Evolutionary conservation across 352 stramenopile genomes (phyloP), one percentile per base, ranked within the genome.

Genomic region (Pelagophyceae sp.): DNA sequence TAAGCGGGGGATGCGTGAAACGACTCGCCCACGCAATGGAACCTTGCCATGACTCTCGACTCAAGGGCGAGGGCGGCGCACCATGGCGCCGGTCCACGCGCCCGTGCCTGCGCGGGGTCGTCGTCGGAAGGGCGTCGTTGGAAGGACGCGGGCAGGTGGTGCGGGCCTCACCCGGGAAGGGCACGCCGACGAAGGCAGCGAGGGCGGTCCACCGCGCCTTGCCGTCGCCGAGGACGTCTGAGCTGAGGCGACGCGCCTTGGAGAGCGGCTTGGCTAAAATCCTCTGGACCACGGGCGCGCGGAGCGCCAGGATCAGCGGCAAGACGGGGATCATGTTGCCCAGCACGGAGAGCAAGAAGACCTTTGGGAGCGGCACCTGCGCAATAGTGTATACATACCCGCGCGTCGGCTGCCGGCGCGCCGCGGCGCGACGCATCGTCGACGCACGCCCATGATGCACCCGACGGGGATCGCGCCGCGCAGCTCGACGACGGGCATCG

Each of bases 1-100:
- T 11, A 69, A 37, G 27, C 11, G 11, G 32, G 27, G 27, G 27
- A 31, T 23, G 11, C 11, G 27, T 17, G 27, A 37, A 82, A 75
- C 5, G 77, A 74, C 80, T 80, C 80, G 32, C 69, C 11, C 45
- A 23, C 45, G n/a, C n/a, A n/a, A n/a, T n/a, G 27, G 27, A 31
- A 11, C 45, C 11, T 6, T 17, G 27, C 6, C 80, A 75, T 15
- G 77, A 74, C 80, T 80, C 80, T 29, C 69, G 45, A 11, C 11
- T 23, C 87, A 27, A 94, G 79, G 35, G 93, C 76, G 81, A 90
- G 92, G n/a, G 89, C 87, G 45, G n/a, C n/a, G n/a, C n/a, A 85
- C 86, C 86, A 93, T 91, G 15, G 89, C 89, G 64, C 89, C 89
- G 32, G 89, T 94, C 89, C 89, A 94, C 35, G 89, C 89, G 64